These are phyloP conservation scores for Eustoma russellianum DNA, from an alignment of 257 asterid species.

Conservation along the genomic window DNA sequence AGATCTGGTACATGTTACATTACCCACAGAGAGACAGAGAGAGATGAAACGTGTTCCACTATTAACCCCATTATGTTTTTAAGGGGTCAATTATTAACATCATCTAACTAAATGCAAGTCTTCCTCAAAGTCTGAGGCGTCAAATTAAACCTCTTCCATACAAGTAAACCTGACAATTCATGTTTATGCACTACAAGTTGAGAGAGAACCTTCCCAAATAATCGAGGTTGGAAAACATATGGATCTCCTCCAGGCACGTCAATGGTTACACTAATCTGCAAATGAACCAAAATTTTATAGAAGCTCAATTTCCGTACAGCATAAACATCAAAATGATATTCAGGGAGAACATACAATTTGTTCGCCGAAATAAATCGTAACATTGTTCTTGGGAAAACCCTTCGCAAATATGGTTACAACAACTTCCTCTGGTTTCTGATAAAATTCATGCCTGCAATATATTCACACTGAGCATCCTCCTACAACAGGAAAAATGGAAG, in stretches of 20 bases:
- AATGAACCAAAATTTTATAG: conserved; percentile 17
- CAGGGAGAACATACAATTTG: conserved; percentile 59
- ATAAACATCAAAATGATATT: not conserved
- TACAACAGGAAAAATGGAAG: not conserved
- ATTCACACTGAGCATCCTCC: not conserved
- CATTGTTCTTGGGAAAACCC: conserved; percentile 53
- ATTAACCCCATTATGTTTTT: too few relatives aligned
- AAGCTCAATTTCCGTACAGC: not conserved
- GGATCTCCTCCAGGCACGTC: too few relatives aligned
- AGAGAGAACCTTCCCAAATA: conserved; percentile 71
- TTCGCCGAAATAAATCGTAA: conserved; percentile 77
- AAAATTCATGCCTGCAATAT: conserved; percentile 72
- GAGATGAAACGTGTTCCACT: too few relatives aligned
- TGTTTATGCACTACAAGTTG: too few relatives aligned
- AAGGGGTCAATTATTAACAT: too few relatives aligned
- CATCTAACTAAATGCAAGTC: too few relatives aligned
- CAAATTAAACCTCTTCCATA: too few relatives aligned
- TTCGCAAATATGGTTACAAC: conserved; percentile 92
- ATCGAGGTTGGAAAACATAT: conserved; percentile 77
- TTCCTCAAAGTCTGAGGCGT: too few relatives aligned
- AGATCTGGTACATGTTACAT: too few relatives aligned
- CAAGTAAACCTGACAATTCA: too few relatives aligned
- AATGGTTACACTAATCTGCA: conserved; percentile 76
- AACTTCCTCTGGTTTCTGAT: conserved; percentile 89
- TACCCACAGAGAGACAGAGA: too few relatives aligned